Base-by-base conservation (phyloP, 495 filamentous ascomycete species). In the Podospora sp. region DNA sequence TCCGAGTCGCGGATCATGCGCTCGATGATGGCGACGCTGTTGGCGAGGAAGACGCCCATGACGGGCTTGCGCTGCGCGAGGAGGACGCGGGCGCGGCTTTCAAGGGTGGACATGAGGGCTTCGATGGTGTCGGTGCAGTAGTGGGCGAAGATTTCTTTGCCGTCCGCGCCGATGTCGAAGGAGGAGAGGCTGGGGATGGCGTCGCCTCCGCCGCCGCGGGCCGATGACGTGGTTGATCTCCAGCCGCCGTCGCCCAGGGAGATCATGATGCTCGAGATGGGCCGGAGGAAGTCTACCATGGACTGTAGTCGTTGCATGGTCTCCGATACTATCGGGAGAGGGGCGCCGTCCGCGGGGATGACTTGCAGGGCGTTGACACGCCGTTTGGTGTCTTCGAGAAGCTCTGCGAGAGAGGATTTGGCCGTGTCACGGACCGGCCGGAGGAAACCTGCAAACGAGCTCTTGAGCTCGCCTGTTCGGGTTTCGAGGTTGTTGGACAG, bases 191-290 rank as follows among this genome's bases (percentile, higher is more conserved):
- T 89, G 9, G 91, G 89, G 12, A 90, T 84, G 22, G 85, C 87
- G n/a, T 91, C 82, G 21, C 84, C 81, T 16, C 83, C 86, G 8
- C 81, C 84, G 33, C 78, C 60, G 36, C 35, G 35, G 6, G 35
- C 76, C 21, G 82, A 70, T 0, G 82, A 76, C 20, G 77, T 73
- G 0, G 73, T 75, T 8, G 83, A 78, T 33, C 86, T 88, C 95
- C 95, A 99, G 60, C 95, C 95, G 6, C 93, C 92, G 73, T 97
- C 93, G 21, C 95, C 95, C 5, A 99, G 80, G 2, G 93, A 95
- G 16, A 94, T 89, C 82, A 98, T 86, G 68, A 99, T 91, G 65
- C 92, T 93, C 22, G 91, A 91, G 20, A 98, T 85, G 9, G 94
- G 91, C n/a, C 87, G 85, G 5, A 94, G 86, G 80, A 96, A 98